Evolutionary conservation across 2,329 filamentous ascomycete species (phyloP).

Genomic region (Aureobasidium mangrovei): DNA sequence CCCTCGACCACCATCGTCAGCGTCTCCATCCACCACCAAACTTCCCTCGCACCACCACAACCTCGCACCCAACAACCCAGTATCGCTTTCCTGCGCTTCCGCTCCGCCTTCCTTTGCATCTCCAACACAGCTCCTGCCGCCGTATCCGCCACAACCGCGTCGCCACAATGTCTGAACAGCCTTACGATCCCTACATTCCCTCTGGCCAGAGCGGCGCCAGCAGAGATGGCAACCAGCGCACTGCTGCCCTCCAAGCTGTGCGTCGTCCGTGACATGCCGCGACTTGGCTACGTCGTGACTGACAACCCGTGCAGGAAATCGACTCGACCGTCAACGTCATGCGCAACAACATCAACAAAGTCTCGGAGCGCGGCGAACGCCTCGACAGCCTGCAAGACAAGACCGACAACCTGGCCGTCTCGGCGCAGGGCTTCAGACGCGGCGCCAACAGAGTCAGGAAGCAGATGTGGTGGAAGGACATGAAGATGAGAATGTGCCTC

Average conservation of each 20-base stretch:
- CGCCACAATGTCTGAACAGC: conserved; percentile 50
- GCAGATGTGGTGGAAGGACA: conserved; percentile 99
- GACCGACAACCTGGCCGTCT: conserved; percentile 84
- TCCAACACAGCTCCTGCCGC: not conserved
- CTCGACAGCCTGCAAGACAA: conserved; percentile 86
- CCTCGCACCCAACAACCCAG: not conserved
- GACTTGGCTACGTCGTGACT: not conserved
- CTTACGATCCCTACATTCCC: conserved; percentile 81
- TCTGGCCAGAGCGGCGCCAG: conserved; percentile 45
- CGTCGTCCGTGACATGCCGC: conserved; percentile 34
- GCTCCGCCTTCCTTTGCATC: not conserved
- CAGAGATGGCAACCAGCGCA: conserved; percentile 52
- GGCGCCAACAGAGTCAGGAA: conserved; percentile 88
- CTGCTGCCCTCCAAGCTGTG: conserved; percentile 76
- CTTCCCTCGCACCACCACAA: not conserved
- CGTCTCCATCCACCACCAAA: not conserved
- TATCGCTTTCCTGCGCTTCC: not conserved
- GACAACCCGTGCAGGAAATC: conserved; percentile 65
- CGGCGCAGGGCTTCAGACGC: conserved; percentile 89
- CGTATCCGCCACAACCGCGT: conserved; percentile 6
- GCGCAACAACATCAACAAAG: conserved; percentile 96
- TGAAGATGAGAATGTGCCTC: conserved; percentile 99
- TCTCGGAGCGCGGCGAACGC: conserved; percentile 82
- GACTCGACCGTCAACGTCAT: conserved; percentile 91
- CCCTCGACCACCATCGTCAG: not conserved